Evolutionary conservation across 2,329 filamentous ascomycete species (phyloP), one percentile per base, ranked within the genome.

Genomic region (Xylariaceae sp.): DNA sequence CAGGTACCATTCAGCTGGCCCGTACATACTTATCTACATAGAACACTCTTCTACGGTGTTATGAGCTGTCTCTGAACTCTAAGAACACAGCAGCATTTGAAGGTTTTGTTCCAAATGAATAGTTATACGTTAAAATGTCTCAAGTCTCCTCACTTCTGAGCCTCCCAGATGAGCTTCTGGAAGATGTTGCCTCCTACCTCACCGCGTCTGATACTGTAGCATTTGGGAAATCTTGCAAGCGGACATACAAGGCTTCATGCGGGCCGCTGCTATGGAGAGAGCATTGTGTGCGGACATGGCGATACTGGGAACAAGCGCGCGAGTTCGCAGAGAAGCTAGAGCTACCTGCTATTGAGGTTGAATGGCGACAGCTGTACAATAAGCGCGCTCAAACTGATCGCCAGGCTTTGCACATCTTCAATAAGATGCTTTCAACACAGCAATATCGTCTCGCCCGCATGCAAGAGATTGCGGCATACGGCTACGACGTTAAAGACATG

Each of bases 121-220:
- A 10, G 10, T 5, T 10, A 29, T 29, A 5, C 10, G 12, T 37
- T 16, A 37, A 12, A 37, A 37, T 37, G 32, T 20, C 41, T 9
- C 16, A 9, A 40, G 2, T 32, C 12, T 18, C 47, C 9, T 21
- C 20, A 2, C 51, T 62, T 14, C 54, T 62, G 2, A 32, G 52
- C 49, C 78, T 89, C 23, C 87, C 86, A 21, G 81, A 84, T 67
- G 87, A 89, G 73, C 77, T 89, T 44, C 74, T 89, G 49, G 80
- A 83, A 67, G 72, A 76, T 47, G 84, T 89, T 61, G 75, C 88
- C 65, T 74, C 74, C 52, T 76, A 80, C 63, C 44, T 59, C 19
- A 20, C 54, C 6, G 45, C 57, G 7, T 20, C 49, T n/a, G 62
- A 56, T 37, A 50, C 57, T 2, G 67, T 80, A 40, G 72, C 77